phyloP scores from a whole-genome alignment of 2,329 filamentous ascomycete genomes.

The Penicillium sumatraense region DNA sequence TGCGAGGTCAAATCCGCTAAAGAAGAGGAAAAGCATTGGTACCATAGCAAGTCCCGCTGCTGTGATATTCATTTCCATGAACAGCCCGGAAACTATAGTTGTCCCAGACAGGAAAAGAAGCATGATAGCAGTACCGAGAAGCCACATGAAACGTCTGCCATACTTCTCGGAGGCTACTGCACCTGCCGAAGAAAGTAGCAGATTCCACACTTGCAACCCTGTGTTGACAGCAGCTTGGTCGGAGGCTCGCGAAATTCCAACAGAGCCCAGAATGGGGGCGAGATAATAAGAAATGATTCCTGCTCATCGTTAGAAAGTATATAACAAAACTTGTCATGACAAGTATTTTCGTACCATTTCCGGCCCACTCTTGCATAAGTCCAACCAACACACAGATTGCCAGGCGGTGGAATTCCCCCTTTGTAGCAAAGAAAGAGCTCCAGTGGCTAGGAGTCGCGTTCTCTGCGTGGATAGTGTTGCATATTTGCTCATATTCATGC shows the following conservation, averaged over 20 bases:
- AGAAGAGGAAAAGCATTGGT: conserved; percentile 41
- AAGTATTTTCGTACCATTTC: conserved; percentile 17
- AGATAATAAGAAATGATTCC: conserved; percentile 5
- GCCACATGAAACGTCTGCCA: conserved; percentile 27
- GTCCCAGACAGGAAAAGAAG: conserved; percentile 28
- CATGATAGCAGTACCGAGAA: conserved; percentile 24
- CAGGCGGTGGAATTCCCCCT: conserved; percentile 20
- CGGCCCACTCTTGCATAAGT: conserved; percentile 28
- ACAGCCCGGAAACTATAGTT: conserved; percentile 26
- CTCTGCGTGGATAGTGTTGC: conserved; percentile 21
- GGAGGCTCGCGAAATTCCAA: conserved; percentile 17
- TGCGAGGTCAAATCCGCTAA: conserved; percentile 35
- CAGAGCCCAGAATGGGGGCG: background rate
- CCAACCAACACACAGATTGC: conserved; percentile 23
- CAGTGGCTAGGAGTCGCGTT: conserved; percentile 7
- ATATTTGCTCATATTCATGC: conserved; percentile 27
- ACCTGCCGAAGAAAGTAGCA: conserved; percentile 23
- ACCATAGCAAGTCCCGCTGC: conserved; percentile 37
- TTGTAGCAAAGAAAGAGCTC: conserved; percentile 23
- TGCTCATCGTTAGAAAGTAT: conserved; percentile 10
- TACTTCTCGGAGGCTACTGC: conserved; percentile 27
- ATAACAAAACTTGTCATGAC: too few species aligned
- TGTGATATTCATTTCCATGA: conserved; percentile 25
- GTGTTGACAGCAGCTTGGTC: conserved; percentile 33
- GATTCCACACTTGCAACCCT: conserved; percentile 28